These are phyloP conservation scores for Xylaria sp. DNA, from an alignment of 2,329 filamentous ascomycete genomes.

Conservation along the genomic window DNA sequence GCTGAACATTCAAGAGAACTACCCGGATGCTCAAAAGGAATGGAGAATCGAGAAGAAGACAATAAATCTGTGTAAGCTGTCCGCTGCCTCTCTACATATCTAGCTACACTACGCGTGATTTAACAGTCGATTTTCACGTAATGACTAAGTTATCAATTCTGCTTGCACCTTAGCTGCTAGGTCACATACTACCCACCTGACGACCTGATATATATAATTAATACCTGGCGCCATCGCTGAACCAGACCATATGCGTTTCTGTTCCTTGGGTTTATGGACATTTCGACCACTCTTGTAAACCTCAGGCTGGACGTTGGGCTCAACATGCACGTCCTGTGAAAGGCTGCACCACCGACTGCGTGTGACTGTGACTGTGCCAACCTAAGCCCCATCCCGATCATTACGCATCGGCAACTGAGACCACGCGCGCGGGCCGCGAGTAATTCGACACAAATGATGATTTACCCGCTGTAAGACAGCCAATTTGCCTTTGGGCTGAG, in stretches of 20 bases:
- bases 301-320: slow-evolving; percentile 2
- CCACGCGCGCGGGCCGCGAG: slow-evolving; percentile 1
- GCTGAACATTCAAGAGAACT: neutral
- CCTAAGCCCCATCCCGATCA: neutral
- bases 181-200: neutral
- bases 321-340: neutral
- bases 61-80: neutral
- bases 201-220: neutral
- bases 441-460: neutral
- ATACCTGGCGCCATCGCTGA: neutral
- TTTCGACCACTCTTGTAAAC: slow-evolving; percentile 2
- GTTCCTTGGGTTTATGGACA: neutral
- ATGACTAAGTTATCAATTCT: slow-evolving; percentile 7
- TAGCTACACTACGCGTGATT: neutral
- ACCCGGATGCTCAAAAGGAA: neutral
- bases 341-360: neutral
- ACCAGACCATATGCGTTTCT: neutral
- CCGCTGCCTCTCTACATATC: neutral
- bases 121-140: neutral
- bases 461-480: slow-evolving; percentile 1
- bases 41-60: neutral
- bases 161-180: neutral
- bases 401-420: neutral
- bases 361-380: neutral
- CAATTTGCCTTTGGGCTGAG: slow-evolving; percentile 10